These are phyloP conservation scores for Lentinula edodes DNA, from an alignment of 768 basidiomycete genomes.

Conservation along the genomic window DNA sequence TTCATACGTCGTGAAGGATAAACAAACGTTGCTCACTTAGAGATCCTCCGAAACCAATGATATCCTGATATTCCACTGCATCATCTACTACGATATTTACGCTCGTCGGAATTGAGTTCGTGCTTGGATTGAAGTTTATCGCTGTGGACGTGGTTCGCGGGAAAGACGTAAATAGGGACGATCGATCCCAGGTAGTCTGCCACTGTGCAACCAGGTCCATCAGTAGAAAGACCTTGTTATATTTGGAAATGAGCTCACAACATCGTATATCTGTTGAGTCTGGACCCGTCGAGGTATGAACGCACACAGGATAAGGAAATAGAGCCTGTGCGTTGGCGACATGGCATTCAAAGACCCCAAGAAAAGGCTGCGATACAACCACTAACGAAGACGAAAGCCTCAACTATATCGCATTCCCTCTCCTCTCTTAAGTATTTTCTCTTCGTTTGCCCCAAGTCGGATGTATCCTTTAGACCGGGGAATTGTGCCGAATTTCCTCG, in stretches of 20 bases:
- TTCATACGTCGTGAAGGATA: too few relatives aligned
- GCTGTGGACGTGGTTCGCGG: slow-evolving; percentile 18
- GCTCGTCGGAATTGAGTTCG: neutral
- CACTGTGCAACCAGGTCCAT: slow-evolving; percentile 15
- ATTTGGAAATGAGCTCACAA: slow-evolving; percentile 16
- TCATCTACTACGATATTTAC: slow-evolving; percentile 42
- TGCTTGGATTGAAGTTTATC: slow-evolving; percentile 20
- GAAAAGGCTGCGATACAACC: too few relatives aligned
- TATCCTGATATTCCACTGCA: slow-evolving; percentile 30
- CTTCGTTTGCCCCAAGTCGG: neutral
- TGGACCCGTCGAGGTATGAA: neutral
- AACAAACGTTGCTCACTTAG: slow-evolving; percentile 31
- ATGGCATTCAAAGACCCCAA: too few relatives aligned
- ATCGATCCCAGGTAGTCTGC: slow-evolving; percentile 28
- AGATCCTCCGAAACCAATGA: slow-evolving; percentile 41
- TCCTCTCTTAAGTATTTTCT: neutral
- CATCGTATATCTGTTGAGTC: slow-evolving; percentile 28
- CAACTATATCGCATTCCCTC: too few relatives aligned
- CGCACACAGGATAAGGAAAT: too few relatives aligned
- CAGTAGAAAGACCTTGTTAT: slow-evolving; percentile 1
- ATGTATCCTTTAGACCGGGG: neutral
- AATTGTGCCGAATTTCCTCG: neutral
- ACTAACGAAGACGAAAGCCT: too few relatives aligned
- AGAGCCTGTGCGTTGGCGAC: too few relatives aligned
- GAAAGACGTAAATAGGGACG: slow-evolving; percentile 22